Base-by-base conservation (phyloP, 2,329 filamentous ascomycete species). In the Aspergillus oerlinghausenensis region DNA sequence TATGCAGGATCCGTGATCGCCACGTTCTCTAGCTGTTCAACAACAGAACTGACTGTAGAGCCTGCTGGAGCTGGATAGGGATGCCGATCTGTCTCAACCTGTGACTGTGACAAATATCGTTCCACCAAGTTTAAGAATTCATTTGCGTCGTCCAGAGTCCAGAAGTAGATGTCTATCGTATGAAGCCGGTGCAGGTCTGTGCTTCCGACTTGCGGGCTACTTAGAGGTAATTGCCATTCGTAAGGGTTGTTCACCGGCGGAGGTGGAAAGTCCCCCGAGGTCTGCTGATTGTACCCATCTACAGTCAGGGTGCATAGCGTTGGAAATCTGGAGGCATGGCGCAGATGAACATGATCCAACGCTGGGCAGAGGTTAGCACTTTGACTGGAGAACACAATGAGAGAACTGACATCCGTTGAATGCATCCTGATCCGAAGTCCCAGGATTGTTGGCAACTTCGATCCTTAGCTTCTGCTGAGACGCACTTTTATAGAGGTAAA, bases 371-470 rank as follows among this genome's bases (percentile, higher is more conserved):
- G 38, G n/a, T 55, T 23, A 50, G 42, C 25, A 26, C 19, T 28
- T 63, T 19, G 54, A 53, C 14, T 25, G 35, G 42, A 23, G 17
- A 32, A 49, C 25, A 52, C 40, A 19, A 9, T 14, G 11, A 21
- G 11, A 9, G 50, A 40, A 75, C 80, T 69, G 69, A 83, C 81
- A 77, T 60, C 84, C 85, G 63, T 79, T 78, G 68, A 88, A 86
- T 49, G 84, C 84, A 76, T 87, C 84, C 66, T 87, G 84, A n/a
- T 83, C 79, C 19, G 80, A 74, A 9, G 82, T 85, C 26, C 84
- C 84, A 9, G 84, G 81, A 67, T 86, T 80, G 66, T 88, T 87
- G 35, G 85, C 85, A 58, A 87, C 75, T 70, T 88, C 85, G 51
- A 87, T 71, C 59, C 85, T 80, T 14, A 80, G 78, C 56, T 76